Base-by-base conservation (phyloP, 2,329 filamentous ascomycete genomes). In the Stromatinia cepivora region DNA sequence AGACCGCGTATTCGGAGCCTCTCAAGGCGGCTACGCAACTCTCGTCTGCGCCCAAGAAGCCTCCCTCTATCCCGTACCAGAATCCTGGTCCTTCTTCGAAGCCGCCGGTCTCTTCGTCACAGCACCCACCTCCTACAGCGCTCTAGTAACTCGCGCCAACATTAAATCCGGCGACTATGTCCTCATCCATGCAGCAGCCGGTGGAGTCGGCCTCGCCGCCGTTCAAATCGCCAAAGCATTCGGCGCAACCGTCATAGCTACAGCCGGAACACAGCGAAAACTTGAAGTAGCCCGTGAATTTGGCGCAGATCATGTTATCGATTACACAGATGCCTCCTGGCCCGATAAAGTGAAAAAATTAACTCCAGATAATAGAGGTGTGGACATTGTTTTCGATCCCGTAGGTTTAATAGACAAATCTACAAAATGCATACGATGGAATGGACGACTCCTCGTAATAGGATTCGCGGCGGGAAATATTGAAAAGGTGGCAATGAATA, bases 331-430 rank as follows among this genome's bases (percentile, higher is more conserved):
- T 72, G 78, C 83, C 2, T 81, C 84, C 67, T 90, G 90, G 84
- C 85, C 87, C n/a, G 82, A 84, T 2, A 80, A 88, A 71, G 93
- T 97, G 61, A 92, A 92, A 82, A 88, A 87, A 74, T 80, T 98
- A 70, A 94, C 91, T 6, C 92, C 92, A 0, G 87, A 88, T 72
- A 86, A 86, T 1, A 80, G 82, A 57, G 88, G 79, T 10, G 94
- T 97, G 25, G 94, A 98, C 80, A 92, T 98, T 65, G 94, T 98
- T 31, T 98, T 93, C 81, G 94, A 98, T 79, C 93, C 94, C 17
- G 94, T 98, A 1, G 94, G 94, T 0, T 82, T 97, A 78, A 92
- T 97, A 63, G 93, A 96, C 73, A 86, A 88, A 78, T 93, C 90
- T 74, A 92, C 94, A 74, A 97, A 97, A 81, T 97, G 94, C 81